These are phyloP conservation scores for Calonectria pseudoreteaudii DNA, from an alignment of 2,329 filamentous ascomycete species.

Conservation along the genomic window DNA sequence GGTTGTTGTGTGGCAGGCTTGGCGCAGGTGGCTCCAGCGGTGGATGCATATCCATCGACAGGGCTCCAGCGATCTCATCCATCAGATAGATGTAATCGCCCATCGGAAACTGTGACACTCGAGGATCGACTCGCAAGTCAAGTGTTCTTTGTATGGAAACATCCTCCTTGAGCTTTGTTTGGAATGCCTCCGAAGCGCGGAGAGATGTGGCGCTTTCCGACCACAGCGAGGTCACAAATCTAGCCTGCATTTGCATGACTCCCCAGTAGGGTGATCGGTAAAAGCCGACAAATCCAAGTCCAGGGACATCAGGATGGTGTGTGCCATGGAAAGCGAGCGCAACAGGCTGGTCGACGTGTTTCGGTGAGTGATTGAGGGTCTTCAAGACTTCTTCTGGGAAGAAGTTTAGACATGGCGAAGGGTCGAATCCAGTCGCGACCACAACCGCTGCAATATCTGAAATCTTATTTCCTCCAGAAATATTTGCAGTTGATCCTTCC, in stretches of 20 bases:
- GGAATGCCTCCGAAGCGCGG: constrained; percentile 45
- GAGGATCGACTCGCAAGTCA: constrained; percentile 63
- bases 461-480: constrained; percentile 52
- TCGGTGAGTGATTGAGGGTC: constrained; percentile 67
- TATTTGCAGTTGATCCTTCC: constrained; percentile 49
- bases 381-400: constrained; percentile 68
- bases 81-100: constrained; percentile 83
- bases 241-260: constrained; percentile 87
- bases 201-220: constrained; percentile 39
- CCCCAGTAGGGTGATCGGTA: constrained; percentile 90
- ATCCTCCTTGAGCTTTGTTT: constrained; percentile 57
- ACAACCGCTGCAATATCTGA: constrained; percentile 74
- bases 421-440: constrained; percentile 80
- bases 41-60: constrained; percentile 62
- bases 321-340: constrained; percentile 77
- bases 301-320: constrained; percentile 69
- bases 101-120: constrained; percentile 81
- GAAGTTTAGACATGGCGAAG: constrained; percentile 72
- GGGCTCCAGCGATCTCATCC: constrained; percentile 73
- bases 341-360: constrained; percentile 68
- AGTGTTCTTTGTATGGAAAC: constrained; percentile 60
- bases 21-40: constrained; percentile 42
- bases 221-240: constrained; percentile 75
- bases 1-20: constrained; percentile 53
- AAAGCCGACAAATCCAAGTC: constrained; percentile 83